These are phyloP conservation scores for Ilex asprella DNA, from an alignment of 257 asterid species.

Conservation along the genomic window DNA sequence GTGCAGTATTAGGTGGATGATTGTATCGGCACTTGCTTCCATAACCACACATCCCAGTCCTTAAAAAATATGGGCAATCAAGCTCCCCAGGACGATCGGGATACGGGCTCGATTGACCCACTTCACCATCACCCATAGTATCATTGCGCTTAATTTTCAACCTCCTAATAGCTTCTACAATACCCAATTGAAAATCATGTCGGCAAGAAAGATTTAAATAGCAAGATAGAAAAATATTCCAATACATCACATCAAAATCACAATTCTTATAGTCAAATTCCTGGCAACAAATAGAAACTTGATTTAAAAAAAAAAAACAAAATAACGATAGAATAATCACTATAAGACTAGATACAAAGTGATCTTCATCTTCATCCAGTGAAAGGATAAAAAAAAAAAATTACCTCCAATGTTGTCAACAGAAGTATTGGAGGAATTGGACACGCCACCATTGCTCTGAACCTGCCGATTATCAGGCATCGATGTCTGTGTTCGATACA, in stretches of 20 bases:
- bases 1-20: constrained; percentile 45
- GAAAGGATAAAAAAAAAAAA: not conserved
- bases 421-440: not conserved
- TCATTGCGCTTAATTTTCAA: not conserved
- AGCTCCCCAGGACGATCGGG: constrained; percentile 76
- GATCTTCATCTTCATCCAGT: not conserved
- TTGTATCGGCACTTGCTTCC: constrained; percentile 63
- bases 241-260: not conserved
- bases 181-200: not conserved
- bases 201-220: not conserved
- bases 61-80: constrained; percentile 53
- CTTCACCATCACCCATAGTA: constrained; percentile 20
- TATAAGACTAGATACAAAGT: not conserved
- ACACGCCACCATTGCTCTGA: not conserved
- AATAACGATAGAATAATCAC: not conserved
- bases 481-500: not conserved
- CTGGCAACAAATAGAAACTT: too few relatives aligned
- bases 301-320: not conserved
- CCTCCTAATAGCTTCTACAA: not conserved
- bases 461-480: constrained; percentile 1
- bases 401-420: not conserved
- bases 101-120: constrained; percentile 19
- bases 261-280: not conserved
- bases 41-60: constrained; percentile 68
- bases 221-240: not conserved